Conservation (phyloP, 345 rosid genomes). For the Capsella bursapastoris region DNA sequence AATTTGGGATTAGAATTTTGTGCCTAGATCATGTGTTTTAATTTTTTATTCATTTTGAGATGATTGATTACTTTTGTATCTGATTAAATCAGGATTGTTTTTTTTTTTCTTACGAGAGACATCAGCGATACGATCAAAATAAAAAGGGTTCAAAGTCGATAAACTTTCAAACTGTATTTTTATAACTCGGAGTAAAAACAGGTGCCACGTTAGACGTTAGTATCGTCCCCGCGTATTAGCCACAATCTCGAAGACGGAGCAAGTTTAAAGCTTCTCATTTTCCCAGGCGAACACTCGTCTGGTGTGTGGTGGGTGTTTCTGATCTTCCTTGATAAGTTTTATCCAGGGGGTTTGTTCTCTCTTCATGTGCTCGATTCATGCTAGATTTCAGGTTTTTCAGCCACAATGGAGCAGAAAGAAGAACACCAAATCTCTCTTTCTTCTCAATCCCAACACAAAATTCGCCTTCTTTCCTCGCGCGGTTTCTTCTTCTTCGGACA, state of each 20-base stretch:
- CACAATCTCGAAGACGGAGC: neutral
- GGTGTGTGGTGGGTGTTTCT: slow-evolving; percentile 33
- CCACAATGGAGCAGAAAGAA: slow-evolving; percentile 47
- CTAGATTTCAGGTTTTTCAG: slow-evolving; percentile 41
- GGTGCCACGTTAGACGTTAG: neutral
- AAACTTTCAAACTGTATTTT: no score
- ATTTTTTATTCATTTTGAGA: slow-evolving; percentile 11
- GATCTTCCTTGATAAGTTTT: neutral
- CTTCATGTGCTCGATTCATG: slow-evolving; percentile 48
- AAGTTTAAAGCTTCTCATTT: neutral
- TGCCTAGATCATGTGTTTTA: slow-evolving; percentile 1
- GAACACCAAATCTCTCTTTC: slow-evolving; percentile 18
- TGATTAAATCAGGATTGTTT: neutral
- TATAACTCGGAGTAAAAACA: no score
- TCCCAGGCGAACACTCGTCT: slow-evolving; percentile 7
- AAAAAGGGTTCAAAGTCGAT: no score
- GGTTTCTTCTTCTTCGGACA: slow-evolving; percentile 46
- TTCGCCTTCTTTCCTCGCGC: slow-evolving; percentile 45
- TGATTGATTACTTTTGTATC: slow-evolving; percentile 18
- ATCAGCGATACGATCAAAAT: neutral
- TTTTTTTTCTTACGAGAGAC: no score
- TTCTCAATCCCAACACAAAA: slow-evolving; percentile 41
- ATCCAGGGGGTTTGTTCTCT: neutral
- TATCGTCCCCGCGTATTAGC: slow-evolving; percentile 10
- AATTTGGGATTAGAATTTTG: slow-evolving; percentile 12